Percentiles rank a stretch among this genome's conserved stretches.
These are phyloP conservation scores for Vitis riparia DNA, from an alignment of 164 flowering plant genomes.

Conservation along the genomic window DNA sequence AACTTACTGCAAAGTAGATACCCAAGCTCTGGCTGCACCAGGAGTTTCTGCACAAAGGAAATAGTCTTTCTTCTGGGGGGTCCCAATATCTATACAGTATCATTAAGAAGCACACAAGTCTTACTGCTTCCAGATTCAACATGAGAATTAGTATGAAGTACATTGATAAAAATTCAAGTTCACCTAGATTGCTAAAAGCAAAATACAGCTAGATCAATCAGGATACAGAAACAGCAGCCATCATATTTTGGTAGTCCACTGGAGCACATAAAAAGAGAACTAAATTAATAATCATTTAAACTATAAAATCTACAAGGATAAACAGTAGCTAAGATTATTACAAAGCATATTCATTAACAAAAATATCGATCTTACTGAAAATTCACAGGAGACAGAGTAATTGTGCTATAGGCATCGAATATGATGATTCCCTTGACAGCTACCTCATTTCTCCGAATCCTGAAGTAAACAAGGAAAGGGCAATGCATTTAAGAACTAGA, in stretches of 20 bases:
- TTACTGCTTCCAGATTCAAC: not conserved
- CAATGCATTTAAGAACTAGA: not conserved
- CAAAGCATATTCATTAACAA: not conserved
- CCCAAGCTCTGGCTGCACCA: constrained; percentile 99
- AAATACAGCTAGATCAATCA: not conserved
- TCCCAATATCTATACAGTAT: constrained; percentile 68
- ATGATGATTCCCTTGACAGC: constrained; percentile 76
- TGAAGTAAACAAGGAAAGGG: constrained; percentile 24
- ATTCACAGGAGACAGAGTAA: constrained; percentile 85
- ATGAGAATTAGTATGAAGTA: not conserved
- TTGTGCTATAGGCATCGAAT: constrained; percentile 88
- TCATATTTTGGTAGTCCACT: constrained; percentile 98
- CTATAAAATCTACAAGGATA: not conserved
- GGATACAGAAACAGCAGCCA: constrained; percentile 99
- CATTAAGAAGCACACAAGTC: constrained; percentile 41
- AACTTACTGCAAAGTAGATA: constrained; percentile 92
- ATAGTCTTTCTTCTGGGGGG: constrained; percentile 93
- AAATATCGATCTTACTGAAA: constrained; percentile 67
- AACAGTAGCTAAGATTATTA: not conserved
- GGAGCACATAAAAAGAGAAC: constrained; percentile 28
- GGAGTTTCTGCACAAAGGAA: constrained; percentile 98
- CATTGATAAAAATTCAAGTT: not conserved
- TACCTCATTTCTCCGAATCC: constrained; percentile 87
- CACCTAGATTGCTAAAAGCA: not conserved
- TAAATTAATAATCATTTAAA: constrained; percentile 11